Percentiles rank a stretch among this genome's conserved stretches.
phyloP scores from a whole-genome alignment of 305 asterid genomes.

The Petunia hybrid region DNA sequence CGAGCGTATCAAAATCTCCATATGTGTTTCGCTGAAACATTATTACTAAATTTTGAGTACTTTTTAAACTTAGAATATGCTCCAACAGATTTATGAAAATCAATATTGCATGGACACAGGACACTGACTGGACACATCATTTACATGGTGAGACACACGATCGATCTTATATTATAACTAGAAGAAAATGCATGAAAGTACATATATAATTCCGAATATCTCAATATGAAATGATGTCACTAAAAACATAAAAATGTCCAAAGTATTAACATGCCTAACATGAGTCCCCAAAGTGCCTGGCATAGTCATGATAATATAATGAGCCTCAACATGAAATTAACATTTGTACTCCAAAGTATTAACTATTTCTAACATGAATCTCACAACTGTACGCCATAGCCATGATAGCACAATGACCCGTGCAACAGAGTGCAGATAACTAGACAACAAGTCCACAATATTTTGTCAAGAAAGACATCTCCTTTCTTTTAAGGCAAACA shows the following conservation, averaged over 20 bases:
- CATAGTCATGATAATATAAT: neutral
- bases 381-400: neutral
- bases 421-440: slow-evolving; percentile 12
- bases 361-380: slow-evolving; percentile 16
- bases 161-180: neutral
- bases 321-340: neutral
- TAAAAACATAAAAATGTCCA: neutral
- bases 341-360: neutral
- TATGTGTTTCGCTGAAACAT: no score
- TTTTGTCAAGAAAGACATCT: slow-evolving; percentile 2
- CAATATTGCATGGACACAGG: neutral
- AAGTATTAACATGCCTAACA: neutral
- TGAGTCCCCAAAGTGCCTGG: no score
- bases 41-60: neutral
- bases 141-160: neutral
- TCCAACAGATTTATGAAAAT: neutral
- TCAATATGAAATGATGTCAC: slow-evolving; percentile 8
- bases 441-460: neutral
- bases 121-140: neutral
- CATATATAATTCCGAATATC: neutral
- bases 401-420: slow-evolving; percentile 7
- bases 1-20: no score
- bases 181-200: slow-evolving; percentile 4
- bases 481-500: slow-evolving; percentile 10
- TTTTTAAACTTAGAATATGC: slow-evolving; percentile 26